A percentile compares a stretch with the other conserved stretches of the same genome.
Evolutionary conservation across 345 rosid genomes (phyloP).

Genomic region (Anastatica hierochuntica): DNA sequence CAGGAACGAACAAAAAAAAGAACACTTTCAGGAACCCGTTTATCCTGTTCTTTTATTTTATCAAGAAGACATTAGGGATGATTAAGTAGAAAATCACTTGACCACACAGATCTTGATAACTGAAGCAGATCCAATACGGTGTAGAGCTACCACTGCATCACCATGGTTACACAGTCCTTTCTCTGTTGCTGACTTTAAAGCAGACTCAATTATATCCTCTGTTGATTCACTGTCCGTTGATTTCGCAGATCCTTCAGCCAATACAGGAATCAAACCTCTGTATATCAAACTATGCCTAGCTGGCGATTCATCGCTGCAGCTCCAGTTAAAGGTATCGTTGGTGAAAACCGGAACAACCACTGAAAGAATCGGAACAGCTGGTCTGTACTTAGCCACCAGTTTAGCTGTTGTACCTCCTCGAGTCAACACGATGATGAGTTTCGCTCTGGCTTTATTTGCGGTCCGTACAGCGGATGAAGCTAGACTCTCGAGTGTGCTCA

Average conservation of each 20-base stretch:
- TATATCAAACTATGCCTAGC: conserved; percentile 14
- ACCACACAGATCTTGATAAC: conserved; percentile 16
- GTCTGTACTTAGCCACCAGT: conserved; percentile 14
- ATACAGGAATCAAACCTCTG: conserved; percentile 8
- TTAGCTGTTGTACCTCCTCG: conserved; percentile 13
- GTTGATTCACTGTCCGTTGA: conserved; percentile 7
- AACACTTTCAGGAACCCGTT: background rate
- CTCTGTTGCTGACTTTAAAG: conserved; percentile 7
- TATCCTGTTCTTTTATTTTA: conserved; percentile 4
- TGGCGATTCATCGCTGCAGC: conserved; percentile 14
- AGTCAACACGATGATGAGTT: conserved; percentile 11
- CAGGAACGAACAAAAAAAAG: too few relatives aligned
- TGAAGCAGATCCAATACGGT: conserved; percentile 13
- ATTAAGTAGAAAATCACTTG: background rate
- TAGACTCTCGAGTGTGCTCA: conserved; percentile 12
- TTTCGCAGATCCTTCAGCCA: conserved; percentile 13
- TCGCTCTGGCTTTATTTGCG: conserved; percentile 7
- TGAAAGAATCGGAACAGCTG: conserved; percentile 3
- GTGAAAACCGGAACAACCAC: conserved; percentile 16
- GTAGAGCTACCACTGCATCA: conserved; percentile 14
- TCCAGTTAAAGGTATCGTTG: conserved; percentile 9
- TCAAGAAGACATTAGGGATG: background rate
- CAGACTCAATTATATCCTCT: conserved; percentile 12
- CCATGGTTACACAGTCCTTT: conserved; percentile 12
- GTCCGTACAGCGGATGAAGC: conserved; percentile 16